phyloP scores from a whole-genome alignment of 768 basidiomycete species.

The Boletus rubropictus region DNA sequence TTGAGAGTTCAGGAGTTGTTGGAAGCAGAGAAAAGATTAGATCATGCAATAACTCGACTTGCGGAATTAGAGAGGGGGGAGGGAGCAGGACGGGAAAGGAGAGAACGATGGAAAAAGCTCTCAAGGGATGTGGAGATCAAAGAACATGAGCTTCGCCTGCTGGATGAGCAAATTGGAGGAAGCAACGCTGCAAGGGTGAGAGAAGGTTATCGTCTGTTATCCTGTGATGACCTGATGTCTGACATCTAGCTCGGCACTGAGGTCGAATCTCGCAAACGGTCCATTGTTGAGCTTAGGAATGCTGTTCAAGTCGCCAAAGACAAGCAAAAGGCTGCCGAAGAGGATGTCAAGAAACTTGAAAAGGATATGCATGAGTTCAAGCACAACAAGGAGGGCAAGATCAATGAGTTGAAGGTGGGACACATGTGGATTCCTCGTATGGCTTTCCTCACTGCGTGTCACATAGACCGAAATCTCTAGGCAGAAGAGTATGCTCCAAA shows the following conservation, averaged over 20 bases:
- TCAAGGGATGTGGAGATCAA: constrained; percentile 79
- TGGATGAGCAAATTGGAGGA: constrained; percentile 79
- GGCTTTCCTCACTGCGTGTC: not conserved
- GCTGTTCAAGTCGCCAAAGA: constrained; percentile 62
- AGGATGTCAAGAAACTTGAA: constrained; percentile 82
- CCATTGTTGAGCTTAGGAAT: constrained; percentile 51
- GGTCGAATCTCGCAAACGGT: constrained; percentile 64
- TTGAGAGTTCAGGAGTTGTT: constrained; percentile 80
- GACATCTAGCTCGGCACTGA: constrained; percentile 67
- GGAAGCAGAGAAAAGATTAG: constrained; percentile 56
- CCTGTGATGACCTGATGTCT: not conserved
- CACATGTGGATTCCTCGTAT: not conserved
- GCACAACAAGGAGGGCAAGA: constrained; percentile 97
- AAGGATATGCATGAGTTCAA: constrained; percentile 99
- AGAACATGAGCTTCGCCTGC: constrained; percentile 74
- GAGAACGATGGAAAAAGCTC: constrained; percentile 57
- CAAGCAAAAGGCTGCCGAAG: constrained; percentile 71
- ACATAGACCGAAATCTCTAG: constrained; percentile 63
- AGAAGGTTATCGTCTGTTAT: not conserved
- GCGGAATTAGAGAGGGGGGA: constrained; percentile 52
- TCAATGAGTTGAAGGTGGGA: constrained; percentile 82
- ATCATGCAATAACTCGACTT: constrained; percentile 43
- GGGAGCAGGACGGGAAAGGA: constrained; percentile 40
- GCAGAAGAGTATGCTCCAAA: constrained; percentile 76
- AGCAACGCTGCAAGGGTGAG: constrained; percentile 86